A percentile compares a stretch with the other conserved stretches of the same genome.
Conservation (phyloP, 805 yeast species). For the Limtongia smithiae region DNA sequence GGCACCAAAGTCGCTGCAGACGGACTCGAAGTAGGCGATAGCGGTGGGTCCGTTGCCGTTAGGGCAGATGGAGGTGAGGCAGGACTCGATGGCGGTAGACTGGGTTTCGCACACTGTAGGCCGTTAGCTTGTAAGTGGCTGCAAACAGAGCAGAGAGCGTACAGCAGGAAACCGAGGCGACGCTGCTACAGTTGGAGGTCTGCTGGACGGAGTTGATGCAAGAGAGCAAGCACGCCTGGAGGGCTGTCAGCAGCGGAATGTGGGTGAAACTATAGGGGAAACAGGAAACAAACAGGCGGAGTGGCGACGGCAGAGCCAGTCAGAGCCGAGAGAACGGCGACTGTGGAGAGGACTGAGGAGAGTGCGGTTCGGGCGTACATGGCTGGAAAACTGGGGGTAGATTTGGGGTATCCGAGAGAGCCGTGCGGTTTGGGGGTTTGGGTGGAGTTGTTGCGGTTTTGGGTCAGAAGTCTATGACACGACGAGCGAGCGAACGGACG, state of each 20-base stretch:
- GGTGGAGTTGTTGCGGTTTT: no score
- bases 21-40: conserved; percentile 48
- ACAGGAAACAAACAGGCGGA: conserved; percentile 56
- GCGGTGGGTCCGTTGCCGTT: conserved; percentile 58
- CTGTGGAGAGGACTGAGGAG: conserved; percentile 41
- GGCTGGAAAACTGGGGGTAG: not conserved
- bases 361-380: conserved; percentile 18
- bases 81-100: conserved; percentile 50
- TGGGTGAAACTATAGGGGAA: not conserved
- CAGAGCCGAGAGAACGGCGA: conserved; percentile 39
- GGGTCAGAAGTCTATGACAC: no score
- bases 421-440: no score
- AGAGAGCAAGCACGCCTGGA: conserved; percentile 68
- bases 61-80: conserved; percentile 71
- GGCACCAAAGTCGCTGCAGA: conserved; percentile 21
- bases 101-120: conserved; percentile 53
- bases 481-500: not conserved
- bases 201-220: conserved; percentile 73
- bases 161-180: conserved; percentile 61
- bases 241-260: not conserved
- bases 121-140: not conserved
- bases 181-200: conserved; percentile 50
- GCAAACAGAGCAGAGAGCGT: not conserved
- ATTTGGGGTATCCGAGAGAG: no score
- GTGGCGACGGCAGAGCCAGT: conserved; percentile 44